Percentiles rank a stretch among this genome's conserved stretches.
phyloP scores from a whole-genome alignment of 225 moss, liverwort and hornwort genomes.

The Lunularia cruciata region DNA sequence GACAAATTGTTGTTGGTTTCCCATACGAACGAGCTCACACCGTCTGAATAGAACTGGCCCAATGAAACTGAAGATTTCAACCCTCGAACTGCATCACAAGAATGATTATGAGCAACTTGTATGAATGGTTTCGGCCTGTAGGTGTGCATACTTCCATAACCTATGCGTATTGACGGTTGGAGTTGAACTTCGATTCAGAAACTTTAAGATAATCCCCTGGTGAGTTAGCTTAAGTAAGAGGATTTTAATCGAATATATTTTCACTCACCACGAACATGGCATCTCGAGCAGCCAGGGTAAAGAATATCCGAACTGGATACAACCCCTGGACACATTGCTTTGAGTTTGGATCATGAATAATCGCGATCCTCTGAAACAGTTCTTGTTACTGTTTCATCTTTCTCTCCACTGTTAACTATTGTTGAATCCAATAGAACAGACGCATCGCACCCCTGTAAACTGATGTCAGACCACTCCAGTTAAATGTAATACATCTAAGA shows the following conservation, averaged over 20 bases:
- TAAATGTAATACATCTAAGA: too few species aligned
- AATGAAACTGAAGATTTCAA: conserved; percentile 17
- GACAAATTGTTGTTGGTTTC: conserved; percentile 15
- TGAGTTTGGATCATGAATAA: conserved; percentile 24
- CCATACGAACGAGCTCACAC: background rate
- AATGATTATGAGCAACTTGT: background rate
- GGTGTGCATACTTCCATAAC: background rate
- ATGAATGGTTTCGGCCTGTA: too few species aligned
- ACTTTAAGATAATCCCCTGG: too few species aligned
- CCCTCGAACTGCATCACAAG: conserved; percentile 33
- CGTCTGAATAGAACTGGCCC: conserved; percentile 35
- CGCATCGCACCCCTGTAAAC: conserved; percentile 46
- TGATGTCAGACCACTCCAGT: too few species aligned
- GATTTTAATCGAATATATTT: background rate
- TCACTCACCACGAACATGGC: conserved; percentile 26
- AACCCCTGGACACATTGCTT: conserved; percentile 26
- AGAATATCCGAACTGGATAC: conserved; percentile 49
- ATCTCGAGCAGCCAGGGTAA: conserved; percentile 34
- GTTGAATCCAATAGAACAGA: conserved; percentile 38
- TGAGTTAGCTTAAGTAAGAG: too few species aligned
- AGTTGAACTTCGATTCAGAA: too few species aligned
- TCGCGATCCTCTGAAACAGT: conserved; percentile 43
- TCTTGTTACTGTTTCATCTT: conserved; percentile 29
- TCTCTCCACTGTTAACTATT: conserved; percentile 14
- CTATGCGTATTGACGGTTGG: too few species aligned